Conservation (phyloP, 2,329 filamentous ascomycete species). For the Alternaria burnsii region DNA sequence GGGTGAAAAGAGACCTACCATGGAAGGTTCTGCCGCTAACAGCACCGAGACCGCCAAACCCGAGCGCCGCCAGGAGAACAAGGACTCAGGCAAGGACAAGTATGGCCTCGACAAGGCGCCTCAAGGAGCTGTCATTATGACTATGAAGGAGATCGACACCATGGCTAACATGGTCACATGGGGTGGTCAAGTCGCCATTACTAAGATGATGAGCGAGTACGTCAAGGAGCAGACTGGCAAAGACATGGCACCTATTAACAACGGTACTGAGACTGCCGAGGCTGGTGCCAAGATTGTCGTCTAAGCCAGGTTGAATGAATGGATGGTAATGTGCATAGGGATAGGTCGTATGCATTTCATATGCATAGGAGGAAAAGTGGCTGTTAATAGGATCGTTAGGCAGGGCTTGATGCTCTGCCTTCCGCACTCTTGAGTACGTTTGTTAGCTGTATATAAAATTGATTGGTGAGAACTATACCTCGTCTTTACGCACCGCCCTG, state of each 20-base stretch:
- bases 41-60: constrained; percentile 27
- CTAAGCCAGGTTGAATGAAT: background rate
- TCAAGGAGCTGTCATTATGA: constrained; percentile 41
- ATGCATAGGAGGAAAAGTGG: background rate
- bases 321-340: constrained; percentile 5
- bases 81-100: constrained; percentile 31
- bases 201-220: constrained; percentile 48
- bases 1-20: constrained; percentile 8
- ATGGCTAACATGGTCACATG: constrained; percentile 40
- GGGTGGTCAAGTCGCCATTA: constrained; percentile 43
- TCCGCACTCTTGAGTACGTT: background rate
- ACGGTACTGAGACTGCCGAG: constrained; percentile 1
- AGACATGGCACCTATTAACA: constrained; percentile 11
- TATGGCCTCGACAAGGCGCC: constrained; percentile 30
- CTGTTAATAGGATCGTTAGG: background rate
- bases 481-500: background rate
- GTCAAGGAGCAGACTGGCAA: constrained; percentile 39
- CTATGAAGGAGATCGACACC: constrained; percentile 45
- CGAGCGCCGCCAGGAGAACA: constrained; percentile 16
- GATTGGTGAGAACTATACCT: background rate
- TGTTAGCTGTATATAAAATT: constrained; percentile 7
- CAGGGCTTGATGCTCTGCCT: constrained; percentile 1
- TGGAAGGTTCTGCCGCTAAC: constrained; percentile 19
- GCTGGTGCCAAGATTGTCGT: constrained; percentile 5
- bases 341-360: background rate